Evolutionary conservation across 2,329 filamentous ascomycete genomes (phyloP), one percentile per base, ranked within the genome.

Genomic region (Pseudogymnoascus sp.): DNA sequence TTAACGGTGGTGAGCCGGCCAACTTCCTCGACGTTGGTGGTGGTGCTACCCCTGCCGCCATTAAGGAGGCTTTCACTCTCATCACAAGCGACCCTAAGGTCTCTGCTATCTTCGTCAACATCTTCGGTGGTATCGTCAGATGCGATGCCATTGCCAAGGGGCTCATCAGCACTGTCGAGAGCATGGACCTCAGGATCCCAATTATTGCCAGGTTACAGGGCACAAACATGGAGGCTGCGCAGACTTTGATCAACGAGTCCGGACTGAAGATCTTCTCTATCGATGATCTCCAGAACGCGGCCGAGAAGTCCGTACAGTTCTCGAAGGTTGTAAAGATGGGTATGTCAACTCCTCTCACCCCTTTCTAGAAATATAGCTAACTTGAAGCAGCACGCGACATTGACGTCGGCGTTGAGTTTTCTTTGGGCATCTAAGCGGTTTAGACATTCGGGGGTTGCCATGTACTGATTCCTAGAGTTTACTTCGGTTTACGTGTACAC

Each of bases 181-280:
- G 86, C 73, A 92, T 99, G 83, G 92, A 96, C 82, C 86, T 99
- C 72, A 89, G 94, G 79, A 94, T 94, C 69, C 94, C 94, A 72
- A 95, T 99, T 77, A 93, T 99, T 75, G 93, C 92, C 69, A 88
- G 94, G 80, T 85, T 99, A 75, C 94, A 99, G 81, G 94, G 94
- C 72, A 99, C 94, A 77, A 99, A 99, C 83, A 92, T 96, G 84
- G 92, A 97, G 80, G 83, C 88, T 77, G 94, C 94, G 66, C 92
- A 94, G 78, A 86, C 94, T 82, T 79, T 83, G 81, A 92, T 99
- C 81, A 96, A 94, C 82, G 92, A 99, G 76, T 95, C 92, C 62
- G 92, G 94, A 71, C 86, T 99, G 74, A 99, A 99, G 88, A 99
- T 99, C 79, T 99, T 99, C 85, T 95, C 91, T 73, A 97, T 99